Base-by-base conservation (phyloP, 2,329 filamentous ascomycete species). In the Claviceps maximensis region DNA sequence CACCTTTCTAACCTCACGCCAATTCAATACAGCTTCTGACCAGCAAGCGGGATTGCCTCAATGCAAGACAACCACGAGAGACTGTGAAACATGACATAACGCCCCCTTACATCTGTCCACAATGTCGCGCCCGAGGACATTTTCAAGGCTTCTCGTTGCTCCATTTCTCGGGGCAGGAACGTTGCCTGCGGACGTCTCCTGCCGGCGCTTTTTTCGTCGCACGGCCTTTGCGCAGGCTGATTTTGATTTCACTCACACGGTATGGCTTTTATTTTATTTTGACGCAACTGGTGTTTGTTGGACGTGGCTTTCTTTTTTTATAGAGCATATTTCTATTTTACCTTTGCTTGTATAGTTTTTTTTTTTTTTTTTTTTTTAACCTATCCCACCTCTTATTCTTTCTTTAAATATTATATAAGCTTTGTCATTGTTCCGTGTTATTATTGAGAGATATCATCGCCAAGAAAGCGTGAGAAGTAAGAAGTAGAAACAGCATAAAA, bases 171-270 rank as follows among this genome's bases (percentile, higher is more conserved):
- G 40, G 40, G 10, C 29, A 10, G 23, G 23, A 13, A 15, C 10
- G n/a, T n/a, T n/a, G n/a, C n/a, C n/a, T n/a, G n/a, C n/a, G n/a
- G n/a, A n/a, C 44, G 13, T 19, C 8, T 6, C 25, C n/a, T 21
- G 41, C 33, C 55, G 55, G 5, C 47, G 41, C 17, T 74, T 75
- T 52, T 74, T 75, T 52, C 72, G 70, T 46, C 64, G 65, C 8
- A 68, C 67, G 8, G 40, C 65, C 4, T 53, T 61, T 6, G 54
- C 53, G 0, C 58, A 54, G 7, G 69, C 69, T 15, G 73, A 76
- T 59, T 76, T 75, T 51, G 73, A 76, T 59, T 76, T 75, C 50
- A 72, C 72, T 1, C 73, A 75, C 57, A 67, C 66, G n/a, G 70
- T 73, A 65, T 62, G 70, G 62, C 21, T 38, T 38, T 15, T 17